Evolutionary conservation across 2,329 filamentous ascomycete genomes (phyloP), one percentile per base, ranked within the genome.

Genomic region (Nothomitra cinnamomea): DNA sequence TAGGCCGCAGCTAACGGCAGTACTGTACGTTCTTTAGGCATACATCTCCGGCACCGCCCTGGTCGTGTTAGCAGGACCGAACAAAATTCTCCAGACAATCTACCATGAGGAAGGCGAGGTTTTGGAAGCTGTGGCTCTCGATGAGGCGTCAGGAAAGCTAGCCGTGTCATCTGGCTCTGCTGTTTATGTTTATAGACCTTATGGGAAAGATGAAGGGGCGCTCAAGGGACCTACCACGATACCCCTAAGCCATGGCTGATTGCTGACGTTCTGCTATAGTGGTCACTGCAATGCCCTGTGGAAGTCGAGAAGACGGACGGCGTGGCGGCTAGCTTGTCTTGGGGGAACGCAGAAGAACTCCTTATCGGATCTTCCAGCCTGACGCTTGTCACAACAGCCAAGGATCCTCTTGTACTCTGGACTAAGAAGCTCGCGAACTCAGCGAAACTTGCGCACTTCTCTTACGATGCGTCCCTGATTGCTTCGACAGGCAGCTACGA

Each of bases 41-140:
- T 98, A 96, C 69, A 84, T 95, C 59, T 92, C 86, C 56, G 90
- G 90, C 62, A 85, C 83, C 67, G 87, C 87, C 57, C 79, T 96
- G 58, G 80, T 92, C 53, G 82, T 98, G 61, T 80, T 96, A 60
- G 77, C 79, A 63, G 83, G 80, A 51, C 78, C 85, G 52, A 75
- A 82, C 57, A 78, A 78, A 53, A 78, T 95, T 58, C 69, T 95
- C 35, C 92, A 98, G 67, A 95, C 89, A 2, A 83, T 94, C 60
- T 94, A 95, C 70, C 82, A 92, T 62, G 85, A 94, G 62, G 79
- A 86, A 59, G 71, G 75, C 42, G 67, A 72, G 15, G 73, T 80
- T 22, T 74, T 96, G 25, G 78, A 87, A 58, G 84, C 87, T 25
- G 79, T 96, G 58, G 77, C 80, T 28, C 78, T 96, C 57, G 86